Conservation (phyloP, 2,329 filamentous ascomycete genomes). For the Lizonia empirigonia region DNA sequence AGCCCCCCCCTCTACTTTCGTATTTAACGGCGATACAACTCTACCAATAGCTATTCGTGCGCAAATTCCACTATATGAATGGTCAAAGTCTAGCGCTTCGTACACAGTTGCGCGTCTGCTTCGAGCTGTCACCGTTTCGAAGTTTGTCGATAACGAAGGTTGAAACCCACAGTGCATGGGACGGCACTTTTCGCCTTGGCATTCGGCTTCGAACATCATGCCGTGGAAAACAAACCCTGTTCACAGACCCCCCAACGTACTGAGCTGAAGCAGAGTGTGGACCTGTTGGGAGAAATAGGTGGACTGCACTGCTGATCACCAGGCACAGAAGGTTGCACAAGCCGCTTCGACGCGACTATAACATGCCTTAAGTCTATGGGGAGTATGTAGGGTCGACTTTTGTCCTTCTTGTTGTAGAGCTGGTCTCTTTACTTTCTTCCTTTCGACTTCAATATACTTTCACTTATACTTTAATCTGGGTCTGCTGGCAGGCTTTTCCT, state of each 20-base stretch:
- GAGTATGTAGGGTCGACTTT: neutral
- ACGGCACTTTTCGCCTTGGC: neutral
- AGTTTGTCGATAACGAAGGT: neutral
- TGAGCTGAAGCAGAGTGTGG: neutral
- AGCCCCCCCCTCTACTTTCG: neutral
- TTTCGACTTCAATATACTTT: neutral
- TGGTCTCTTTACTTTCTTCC: neutral
- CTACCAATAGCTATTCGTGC: neutral
- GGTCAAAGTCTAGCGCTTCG: neutral
- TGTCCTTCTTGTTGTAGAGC: neutral
- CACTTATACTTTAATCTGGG: slow-evolving; percentile 1
- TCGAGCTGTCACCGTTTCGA: neutral
- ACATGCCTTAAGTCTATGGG: neutral
- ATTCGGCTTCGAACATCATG: neutral
- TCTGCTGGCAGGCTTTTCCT: slow-evolving; percentile 35
- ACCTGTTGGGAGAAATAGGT: neutral
- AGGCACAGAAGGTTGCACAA: no score
- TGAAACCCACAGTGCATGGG: neutral
- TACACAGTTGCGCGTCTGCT: neutral
- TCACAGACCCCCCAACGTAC: slow-evolving; percentile 3
- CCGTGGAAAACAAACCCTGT: neutral
- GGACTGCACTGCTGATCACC: neutral
- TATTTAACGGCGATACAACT: neutral
- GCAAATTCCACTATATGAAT: neutral
- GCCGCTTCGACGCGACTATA: neutral